Evolutionary conservation across 306 rosid genomes (phyloP), one percentile per base, ranked within the genome.

Genomic region (Urtica urens): DNA sequence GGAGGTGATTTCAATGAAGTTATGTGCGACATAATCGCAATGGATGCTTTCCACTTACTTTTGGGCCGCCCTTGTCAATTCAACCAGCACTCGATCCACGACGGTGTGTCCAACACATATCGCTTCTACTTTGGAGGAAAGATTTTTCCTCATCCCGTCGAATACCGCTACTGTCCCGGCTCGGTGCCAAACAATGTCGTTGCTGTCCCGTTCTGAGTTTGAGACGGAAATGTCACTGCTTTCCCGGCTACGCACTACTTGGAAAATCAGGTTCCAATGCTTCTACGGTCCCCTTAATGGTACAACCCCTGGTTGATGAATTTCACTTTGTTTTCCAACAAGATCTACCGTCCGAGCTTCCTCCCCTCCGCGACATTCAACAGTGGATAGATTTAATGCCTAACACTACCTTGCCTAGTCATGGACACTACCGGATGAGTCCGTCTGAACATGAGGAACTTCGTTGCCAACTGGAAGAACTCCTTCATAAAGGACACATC

Each of bases 31-130:
- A 23, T 6, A 15, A 7, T 12, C 29, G 2, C 2, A 3, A 26
- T 48, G 53, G 38, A 48, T 26, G 38, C 38, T 3, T 48, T 22
- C 20, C 53, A 48, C 19, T n/a, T 48, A 4, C 16, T 46, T 13
- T 11, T 46, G 4, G 34, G 52, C 3, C 0, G 24, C 2, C 34
- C 23, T 12, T 48, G 38, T 35, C 21, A 48, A 2, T 48, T 1
- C 18, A 38, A 26, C n/a, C n/a, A n/a, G n/a, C n/a, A n/a, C n/a
- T n/a, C n/a, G n/a, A n/a, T n/a, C n/a, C n/a, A n/a, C n/a, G 19
- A 46, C 0, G 17, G 34, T 0, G 9, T 1, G 6, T 5, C 11
- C 0, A 48, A 48, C 21, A 25, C 16, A 18, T 24, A 25, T 11
- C 6, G 0, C 6, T 47, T 47, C 2, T 3, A 3, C 0, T 19